Conservation (phyloP, 2,329 filamentous ascomycete species). For the Fusarium fujikuroi region DNA sequence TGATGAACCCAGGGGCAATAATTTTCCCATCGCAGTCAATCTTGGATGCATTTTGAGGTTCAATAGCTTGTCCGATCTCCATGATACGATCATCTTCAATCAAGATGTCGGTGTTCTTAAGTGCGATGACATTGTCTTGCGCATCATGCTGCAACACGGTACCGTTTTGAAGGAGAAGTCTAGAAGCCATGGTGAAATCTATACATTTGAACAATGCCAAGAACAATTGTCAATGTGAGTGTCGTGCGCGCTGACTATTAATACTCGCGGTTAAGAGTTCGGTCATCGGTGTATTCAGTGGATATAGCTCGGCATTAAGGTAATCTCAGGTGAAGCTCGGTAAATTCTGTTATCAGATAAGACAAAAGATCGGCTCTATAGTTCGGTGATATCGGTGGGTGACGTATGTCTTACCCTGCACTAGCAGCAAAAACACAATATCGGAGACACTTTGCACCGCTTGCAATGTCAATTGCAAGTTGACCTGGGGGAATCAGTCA, state of each 20-base stretch:
- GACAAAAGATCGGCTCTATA: not conserved
- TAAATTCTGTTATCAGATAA: not conserved
- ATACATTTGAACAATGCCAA: fast-evolving
- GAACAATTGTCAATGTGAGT: fast-evolving
- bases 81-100: not conserved
- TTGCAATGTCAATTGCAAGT: not conserved
- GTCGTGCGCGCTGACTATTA: not conserved
- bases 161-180: not conserved
- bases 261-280: not conserved
- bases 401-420: not conserved
- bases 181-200: fast-evolving
- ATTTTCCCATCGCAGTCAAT: not conserved
- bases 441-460: not conserved
- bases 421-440: not conserved
- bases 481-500: too few relatives aligned
- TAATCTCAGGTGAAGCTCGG: not conserved
- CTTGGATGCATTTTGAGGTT: fast-evolving
- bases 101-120: not conserved
- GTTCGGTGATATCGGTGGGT: not conserved
- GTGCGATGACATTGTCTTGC: not conserved
- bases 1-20: not conserved
- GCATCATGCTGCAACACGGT: conserved; percentile 1
- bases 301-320: not conserved
- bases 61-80: not conserved
- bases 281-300: not conserved